Percentiles rank a stretch among this genome's conserved stretches.
These are phyloP conservation scores for Laguncularia racemosa DNA, from an alignment of 345 rosid species.

Conservation along the genomic window DNA sequence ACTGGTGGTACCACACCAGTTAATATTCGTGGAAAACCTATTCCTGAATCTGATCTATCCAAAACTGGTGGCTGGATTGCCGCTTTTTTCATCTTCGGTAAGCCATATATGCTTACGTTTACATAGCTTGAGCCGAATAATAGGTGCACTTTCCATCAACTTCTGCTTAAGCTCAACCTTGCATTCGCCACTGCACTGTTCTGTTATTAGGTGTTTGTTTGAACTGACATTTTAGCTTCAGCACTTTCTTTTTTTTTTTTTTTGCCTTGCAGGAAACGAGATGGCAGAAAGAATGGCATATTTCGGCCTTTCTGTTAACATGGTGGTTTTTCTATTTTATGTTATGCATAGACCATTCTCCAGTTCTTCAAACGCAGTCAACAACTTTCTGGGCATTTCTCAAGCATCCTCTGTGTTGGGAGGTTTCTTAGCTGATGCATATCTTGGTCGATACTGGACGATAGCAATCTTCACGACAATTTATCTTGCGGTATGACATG, in stretches of 20 bases:
- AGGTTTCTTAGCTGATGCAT: slow-evolving; percentile 92
- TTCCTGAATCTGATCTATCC: slow-evolving; percentile 65
- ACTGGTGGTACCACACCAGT: slow-evolving; percentile 85
- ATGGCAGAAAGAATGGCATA: slow-evolving; percentile 98
- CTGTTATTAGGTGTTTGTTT: slow-evolving; percentile 2
- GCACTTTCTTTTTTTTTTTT: background rate
- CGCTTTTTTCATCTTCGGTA: slow-evolving; percentile 85
- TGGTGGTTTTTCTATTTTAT: slow-evolving; percentile 89
- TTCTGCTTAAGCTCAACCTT: too few relatives aligned
- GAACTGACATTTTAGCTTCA: background rate
- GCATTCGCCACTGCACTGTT: too few relatives aligned
- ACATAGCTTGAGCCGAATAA: background rate
- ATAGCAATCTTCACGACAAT: slow-evolving; percentile 85
- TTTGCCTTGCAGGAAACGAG: slow-evolving; percentile 60
- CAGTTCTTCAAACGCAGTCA: slow-evolving; percentile 76
- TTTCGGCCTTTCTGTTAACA: slow-evolving; percentile 86
- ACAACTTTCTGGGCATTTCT: slow-evolving; percentile 86
- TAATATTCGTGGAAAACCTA: slow-evolving; percentile 72
- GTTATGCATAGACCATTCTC: slow-evolving; percentile 83
- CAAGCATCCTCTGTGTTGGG: slow-evolving; percentile 89
- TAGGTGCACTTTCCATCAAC: too few relatives aligned
- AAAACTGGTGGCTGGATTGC: slow-evolving; percentile 93
- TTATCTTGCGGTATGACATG: slow-evolving; percentile 61
- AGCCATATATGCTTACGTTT: slow-evolving; percentile 1
- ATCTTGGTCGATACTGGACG: slow-evolving; percentile 91